These are phyloP conservation scores for Brassica rapa DNA, from an alignment of 345 rosid species.

Conservation along the genomic window DNA sequence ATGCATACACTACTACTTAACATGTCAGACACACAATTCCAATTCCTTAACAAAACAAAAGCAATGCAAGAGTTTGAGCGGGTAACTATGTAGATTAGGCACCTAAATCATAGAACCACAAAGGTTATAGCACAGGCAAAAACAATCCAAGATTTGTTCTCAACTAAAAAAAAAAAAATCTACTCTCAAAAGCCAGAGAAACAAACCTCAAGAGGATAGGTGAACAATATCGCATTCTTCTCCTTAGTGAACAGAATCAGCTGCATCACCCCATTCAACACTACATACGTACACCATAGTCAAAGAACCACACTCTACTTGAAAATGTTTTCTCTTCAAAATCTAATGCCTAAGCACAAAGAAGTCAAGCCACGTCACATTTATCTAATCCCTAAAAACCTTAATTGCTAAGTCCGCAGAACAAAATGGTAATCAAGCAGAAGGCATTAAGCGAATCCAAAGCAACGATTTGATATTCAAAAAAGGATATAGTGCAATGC, in stretches of 20 bases:
- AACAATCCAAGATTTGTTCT: not conserved
- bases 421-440: not conserved
- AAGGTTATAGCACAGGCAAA: not conserved
- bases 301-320: slow-evolving; percentile 58
- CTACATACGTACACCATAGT: slow-evolving; percentile 84
- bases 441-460: not conserved
- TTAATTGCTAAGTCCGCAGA: not conserved
- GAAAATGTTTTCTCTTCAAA: not conserved
- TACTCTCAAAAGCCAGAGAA: slow-evolving; percentile 7
- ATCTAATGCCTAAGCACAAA: slow-evolving; percentile 5
- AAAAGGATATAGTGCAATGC: slow-evolving; percentile 94
- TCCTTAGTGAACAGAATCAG: slow-evolving; percentile 81
- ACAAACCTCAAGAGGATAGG: slow-evolving; percentile 84
- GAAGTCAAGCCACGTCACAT: not conserved
- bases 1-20: not conserved
- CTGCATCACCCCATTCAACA: slow-evolving; percentile 81
- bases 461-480: not conserved
- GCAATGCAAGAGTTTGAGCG: not conserved
- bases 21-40: slow-evolving; percentile 6
- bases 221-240: slow-evolving; percentile 86
- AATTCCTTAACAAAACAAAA: not conserved
- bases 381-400: not conserved
- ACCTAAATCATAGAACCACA: slow-evolving; percentile 16
- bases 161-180: not conserved
- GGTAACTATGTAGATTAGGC: not conserved